Conservation (phyloP, 352 stramenopile genomes). For the Globisporangium irregulare region DNA sequence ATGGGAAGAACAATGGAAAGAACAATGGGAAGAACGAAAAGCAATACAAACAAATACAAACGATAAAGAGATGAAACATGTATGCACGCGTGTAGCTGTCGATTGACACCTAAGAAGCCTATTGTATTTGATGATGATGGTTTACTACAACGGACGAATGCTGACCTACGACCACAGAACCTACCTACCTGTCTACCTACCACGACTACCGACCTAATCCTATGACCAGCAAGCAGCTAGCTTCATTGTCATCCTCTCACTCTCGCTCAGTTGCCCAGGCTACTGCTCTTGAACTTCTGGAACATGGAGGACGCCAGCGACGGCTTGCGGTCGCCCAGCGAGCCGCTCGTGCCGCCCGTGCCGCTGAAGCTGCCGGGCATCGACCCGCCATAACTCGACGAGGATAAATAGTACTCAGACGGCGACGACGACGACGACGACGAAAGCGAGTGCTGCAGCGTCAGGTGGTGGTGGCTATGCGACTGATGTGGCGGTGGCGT, state of each 20-base stretch:
- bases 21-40: neutral
- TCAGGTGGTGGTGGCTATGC: slow-evolving; percentile 8
- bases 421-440: slow-evolving; percentile 30
- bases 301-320: slow-evolving; percentile 49
- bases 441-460: slow-evolving; percentile 15
- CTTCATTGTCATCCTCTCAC: neutral
- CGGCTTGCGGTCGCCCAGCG: slow-evolving; percentile 38
- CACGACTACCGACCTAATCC: neutral
- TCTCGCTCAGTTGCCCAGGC: slow-evolving; percentile 6
- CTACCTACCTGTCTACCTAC: neutral
- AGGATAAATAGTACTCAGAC: slow-evolving; percentile 45
- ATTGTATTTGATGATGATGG: slow-evolving; percentile 1
- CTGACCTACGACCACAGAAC: neutral
- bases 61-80: neutral
- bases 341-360: slow-evolving; percentile 12
- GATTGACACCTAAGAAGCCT: slow-evolving; percentile 2
- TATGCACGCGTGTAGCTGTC: neutral
- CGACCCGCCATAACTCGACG: slow-evolving; percentile 24
- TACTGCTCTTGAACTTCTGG: slow-evolving; percentile 58
- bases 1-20: neutral
- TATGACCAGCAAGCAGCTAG: no score
- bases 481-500: slow-evolving; percentile 15
- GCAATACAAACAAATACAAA: neutral
- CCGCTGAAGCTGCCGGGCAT: neutral
- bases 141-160: slow-evolving; percentile 1